Evolutionary conservation across 139 green algal species (phyloP).

Genomic region (Spirogloea muscicola): DNA sequence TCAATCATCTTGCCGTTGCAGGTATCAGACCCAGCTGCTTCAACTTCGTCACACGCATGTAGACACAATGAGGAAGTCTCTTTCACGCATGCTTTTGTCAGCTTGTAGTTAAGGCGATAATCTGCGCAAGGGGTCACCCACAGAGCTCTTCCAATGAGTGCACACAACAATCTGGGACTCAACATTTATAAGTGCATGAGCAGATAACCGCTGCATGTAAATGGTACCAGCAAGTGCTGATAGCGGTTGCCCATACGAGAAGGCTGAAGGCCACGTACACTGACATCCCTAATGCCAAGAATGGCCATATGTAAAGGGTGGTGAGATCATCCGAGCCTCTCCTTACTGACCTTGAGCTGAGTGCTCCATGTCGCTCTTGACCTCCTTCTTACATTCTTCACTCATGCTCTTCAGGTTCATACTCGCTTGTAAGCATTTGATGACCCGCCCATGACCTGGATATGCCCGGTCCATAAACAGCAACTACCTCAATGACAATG

Average conservation of each 20-base stretch:
- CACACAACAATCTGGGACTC: too few species aligned
- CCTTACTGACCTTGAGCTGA: not conserved
- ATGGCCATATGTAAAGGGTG: too few species aligned
- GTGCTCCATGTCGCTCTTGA: not conserved
- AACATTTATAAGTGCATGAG: too few species aligned
- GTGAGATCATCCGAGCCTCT: too few species aligned
- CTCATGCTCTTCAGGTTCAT: not conserved
- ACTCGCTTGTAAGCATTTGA: not conserved
- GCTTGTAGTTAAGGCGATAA: conserved; percentile 79
- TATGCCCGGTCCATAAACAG: not conserved
- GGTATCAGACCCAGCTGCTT: too few species aligned
- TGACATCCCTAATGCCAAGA: not conserved
- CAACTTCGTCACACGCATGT: too few species aligned
- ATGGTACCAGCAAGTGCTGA: not conserved
- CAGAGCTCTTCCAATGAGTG: too few species aligned
- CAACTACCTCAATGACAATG: not conserved
- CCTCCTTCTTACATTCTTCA: not conserved
- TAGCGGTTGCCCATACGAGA: too few species aligned
- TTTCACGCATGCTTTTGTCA: conserved; percentile 66
- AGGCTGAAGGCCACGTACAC: not conserved
- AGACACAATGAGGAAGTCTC: too few species aligned
- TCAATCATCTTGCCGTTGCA: too few species aligned
- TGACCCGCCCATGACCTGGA: not conserved
- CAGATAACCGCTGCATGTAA: not conserved
- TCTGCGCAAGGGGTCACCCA: conserved; percentile 46